Base-by-base conservation (phyloP, 345 rosid species). In the Melastoma malabathricum region DNA sequence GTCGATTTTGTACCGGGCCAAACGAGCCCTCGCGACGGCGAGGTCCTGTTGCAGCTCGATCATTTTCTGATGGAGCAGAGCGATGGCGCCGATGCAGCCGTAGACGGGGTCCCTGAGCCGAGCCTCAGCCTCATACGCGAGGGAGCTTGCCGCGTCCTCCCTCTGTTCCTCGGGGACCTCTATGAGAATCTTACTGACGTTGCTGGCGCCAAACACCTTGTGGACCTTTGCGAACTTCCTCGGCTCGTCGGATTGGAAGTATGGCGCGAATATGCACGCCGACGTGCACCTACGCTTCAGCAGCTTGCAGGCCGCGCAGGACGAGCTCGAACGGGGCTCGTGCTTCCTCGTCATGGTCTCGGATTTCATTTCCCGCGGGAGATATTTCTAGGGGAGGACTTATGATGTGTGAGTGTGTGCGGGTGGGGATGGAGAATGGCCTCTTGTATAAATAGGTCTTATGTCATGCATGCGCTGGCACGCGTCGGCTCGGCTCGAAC, bases 251-350 rank as follows among this genome's bases (percentile, higher is more conserved):
- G 89, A 78, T 0, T 80, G 79, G 56, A 90, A 86, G 63, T 84
- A 79, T 0, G 96, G 95, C 3, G 98, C 95, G 14, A 90, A 90
- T 58, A 90, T 77, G 66, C 98, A 90, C 52, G 52, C 70, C 4
- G 94, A 79, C 0, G 55, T 65, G 78, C 98, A 90, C 66, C 88
- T 64, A 64, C 95, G 61, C 67, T 84, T 86, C 59, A 84, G 49
- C 47, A 84, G 78, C 75, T 90, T 90, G 81, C 98, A 90, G 19
- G 96, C 98, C 49, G 98, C 96, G 41, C 96, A 86, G 39, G 96
- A 82, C 13, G 98, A 80, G 62, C 75, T 78, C 17, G 97, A 75
- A 18, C 96, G 75, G 57, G 81, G 81, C 71, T 83, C 97, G 25
- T 82, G 78, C 12, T 73, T 31, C 57, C 23, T 59, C 50, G 9